phyloP scores from a whole-genome alignment of 345 rosid species.

The Dovyalis caffra region DNA sequence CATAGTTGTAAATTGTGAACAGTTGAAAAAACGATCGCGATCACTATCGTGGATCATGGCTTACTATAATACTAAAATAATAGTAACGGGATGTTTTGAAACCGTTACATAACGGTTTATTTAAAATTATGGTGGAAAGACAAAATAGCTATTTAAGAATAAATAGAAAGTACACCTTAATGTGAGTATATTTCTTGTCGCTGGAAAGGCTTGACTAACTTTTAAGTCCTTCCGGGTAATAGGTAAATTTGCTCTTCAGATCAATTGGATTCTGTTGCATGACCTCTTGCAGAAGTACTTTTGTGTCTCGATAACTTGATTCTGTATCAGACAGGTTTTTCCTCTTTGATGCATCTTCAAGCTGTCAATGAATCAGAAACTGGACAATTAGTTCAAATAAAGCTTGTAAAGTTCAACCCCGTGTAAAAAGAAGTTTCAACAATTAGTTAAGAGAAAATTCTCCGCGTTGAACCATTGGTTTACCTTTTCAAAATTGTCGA shows the following conservation, averaged over 20 bases:
- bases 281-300: slow-evolving; percentile 62
- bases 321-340: slow-evolving; percentile 53
- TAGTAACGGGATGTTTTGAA: too few relatives aligned
- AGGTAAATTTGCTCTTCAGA: slow-evolving; percentile 8
- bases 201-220: not conserved
- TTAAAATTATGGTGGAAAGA: too few relatives aligned
- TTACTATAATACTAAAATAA: too few relatives aligned
- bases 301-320: slow-evolving; percentile 51
- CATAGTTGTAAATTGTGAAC: too few relatives aligned
- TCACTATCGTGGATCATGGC: too few relatives aligned
- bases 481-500: slow-evolving; percentile 79
- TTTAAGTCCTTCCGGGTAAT: not conserved
- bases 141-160: not conserved
- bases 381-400: not conserved
- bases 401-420: not conserved
- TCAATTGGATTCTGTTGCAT: slow-evolving; percentile 56
- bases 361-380: slow-evolving; percentile 40
- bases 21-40: too few relatives aligned
- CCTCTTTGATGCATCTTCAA: slow-evolving; percentile 62
- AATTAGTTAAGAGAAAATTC: not conserved
- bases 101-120: too few relatives aligned
- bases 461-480: not conserved
- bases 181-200: not conserved
- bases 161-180: not conserved
- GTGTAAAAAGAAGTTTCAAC: not conserved